Evolutionary conservation across 148 eudicot species (phyloP).

Genomic region (Spergularia marina): DNA sequence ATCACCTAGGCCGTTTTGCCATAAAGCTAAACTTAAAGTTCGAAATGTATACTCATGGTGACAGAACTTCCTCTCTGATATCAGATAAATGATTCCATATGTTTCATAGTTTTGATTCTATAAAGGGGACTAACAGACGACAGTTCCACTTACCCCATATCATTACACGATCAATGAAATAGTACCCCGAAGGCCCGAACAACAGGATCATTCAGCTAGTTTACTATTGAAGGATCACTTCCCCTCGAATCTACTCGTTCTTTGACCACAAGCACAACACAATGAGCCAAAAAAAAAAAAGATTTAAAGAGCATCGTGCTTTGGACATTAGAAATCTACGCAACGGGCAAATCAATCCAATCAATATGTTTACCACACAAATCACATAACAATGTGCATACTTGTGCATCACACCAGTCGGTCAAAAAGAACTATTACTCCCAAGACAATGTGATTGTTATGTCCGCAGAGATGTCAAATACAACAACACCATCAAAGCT

Average conservation of each 20-base stretch:
- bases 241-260: background rate
- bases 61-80: background rate
- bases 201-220: background rate
- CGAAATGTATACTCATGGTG: background rate
- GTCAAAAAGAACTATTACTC: background rate
- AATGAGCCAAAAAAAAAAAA: background rate
- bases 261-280: background rate
- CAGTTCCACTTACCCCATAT: background rate
- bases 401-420: background rate
- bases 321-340: background rate
- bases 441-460: background rate
- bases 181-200: background rate
- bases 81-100: background rate
- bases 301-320: background rate
- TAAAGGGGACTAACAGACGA: background rate
- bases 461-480: background rate
- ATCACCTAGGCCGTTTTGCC: background rate
- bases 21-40: background rate
- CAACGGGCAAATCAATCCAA: background rate
- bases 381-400: no score
- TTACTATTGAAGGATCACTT: background rate
- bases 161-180: background rate
- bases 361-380: no score
- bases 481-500: background rate
- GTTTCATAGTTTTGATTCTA: background rate